Base-by-base conservation (phyloP, 2,329 filamentous ascomycete genomes). In the Triangularia verruculosa region DNA sequence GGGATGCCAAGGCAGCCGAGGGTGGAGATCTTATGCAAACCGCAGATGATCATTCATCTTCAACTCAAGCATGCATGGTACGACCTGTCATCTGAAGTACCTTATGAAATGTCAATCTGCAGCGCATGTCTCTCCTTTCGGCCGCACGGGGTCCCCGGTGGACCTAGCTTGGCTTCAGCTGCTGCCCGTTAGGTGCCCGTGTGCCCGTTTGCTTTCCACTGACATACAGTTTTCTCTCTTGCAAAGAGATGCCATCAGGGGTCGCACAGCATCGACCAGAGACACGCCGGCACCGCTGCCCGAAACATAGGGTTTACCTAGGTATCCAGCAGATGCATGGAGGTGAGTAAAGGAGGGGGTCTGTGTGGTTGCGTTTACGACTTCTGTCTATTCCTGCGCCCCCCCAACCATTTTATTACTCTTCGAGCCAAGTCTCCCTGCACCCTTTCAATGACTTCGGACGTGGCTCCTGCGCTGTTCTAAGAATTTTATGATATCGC, bases 11-110 rank as follows among this genome's bases (percentile, higher is more conserved):
- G 51, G 51, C 64, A 59, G 64, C 54, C 54, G 47, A 57, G 51
- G 59, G 65, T 67, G 65, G 65, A 61, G 61, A 61, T 57, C 64
- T 66, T 57, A 66, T 67, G 66, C 61, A 57, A 66, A 59, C 63
- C 57, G 51, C 55, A 56, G 25, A 47, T 25, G 34, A n/a, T 22
- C 51, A 27, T 15, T 17, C 39, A 20, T 20, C 39, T 47, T 47
- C 39, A 47, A 22, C n/a, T 47, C 39, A 20, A 47, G 39, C 39
- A 47, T 47, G 39, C n/a, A 59, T 59, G 57, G 57, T 59, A 59
- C 57, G 57, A 59, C 57, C 57, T 59, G 57, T 59, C 57, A 59
- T n/a, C n/a, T n/a, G n/a, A n/a, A n/a, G n/a, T n/a, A n/a, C n/a
- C n/a, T n/a, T n/a, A n/a, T n/a, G n/a, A n/a, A n/a, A n/a, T 43